Conservation (phyloP, 176 grass and related monocot genomes). For the Paspalum vaginatum region DNA sequence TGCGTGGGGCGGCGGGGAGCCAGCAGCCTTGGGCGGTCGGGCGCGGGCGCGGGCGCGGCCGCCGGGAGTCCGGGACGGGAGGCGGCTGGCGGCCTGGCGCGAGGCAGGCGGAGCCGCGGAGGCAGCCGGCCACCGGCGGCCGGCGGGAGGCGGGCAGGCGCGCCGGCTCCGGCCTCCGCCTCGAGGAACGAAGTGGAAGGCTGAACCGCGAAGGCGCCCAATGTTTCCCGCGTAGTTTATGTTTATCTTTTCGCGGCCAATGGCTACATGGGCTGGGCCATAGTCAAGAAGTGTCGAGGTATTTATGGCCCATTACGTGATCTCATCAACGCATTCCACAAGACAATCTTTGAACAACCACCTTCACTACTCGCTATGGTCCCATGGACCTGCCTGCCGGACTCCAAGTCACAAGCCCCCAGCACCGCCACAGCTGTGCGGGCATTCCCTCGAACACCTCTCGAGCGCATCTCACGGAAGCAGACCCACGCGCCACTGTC, state of each 20-base stretch:
- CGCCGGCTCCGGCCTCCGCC: too few relatives aligned
- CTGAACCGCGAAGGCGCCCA: too few relatives aligned
- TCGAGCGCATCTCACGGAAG: slow-evolving; percentile 55
- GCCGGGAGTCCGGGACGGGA: background rate
- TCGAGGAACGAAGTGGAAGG: too few relatives aligned
- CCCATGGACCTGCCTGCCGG: slow-evolving; percentile 68
- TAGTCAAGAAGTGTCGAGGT: background rate
- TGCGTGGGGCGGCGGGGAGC: too few relatives aligned
- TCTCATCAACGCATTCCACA: slow-evolving; percentile 61
- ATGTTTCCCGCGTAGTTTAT: slow-evolving; percentile 41
- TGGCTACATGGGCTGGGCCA: background rate
- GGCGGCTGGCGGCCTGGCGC: too few relatives aligned
- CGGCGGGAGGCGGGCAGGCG: too few relatives aligned
- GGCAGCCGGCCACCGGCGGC: too few relatives aligned
- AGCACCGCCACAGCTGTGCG: slow-evolving; percentile 53
- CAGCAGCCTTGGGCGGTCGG: too few relatives aligned
- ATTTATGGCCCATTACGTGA: background rate
- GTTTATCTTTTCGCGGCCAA: slow-evolving; percentile 9
- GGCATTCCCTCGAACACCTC: slow-evolving; percentile 53
- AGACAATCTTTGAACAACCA: slow-evolving; percentile 16
- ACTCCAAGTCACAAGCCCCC: slow-evolving; percentile 47
- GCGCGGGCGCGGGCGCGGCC: background rate
- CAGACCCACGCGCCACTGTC: slow-evolving; percentile 40
- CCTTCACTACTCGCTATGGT: slow-evolving; percentile 31
- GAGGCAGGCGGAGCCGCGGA: too few relatives aligned